A percentile compares a stretch with the other conserved stretches of the same genome.
Conservation (phyloP, 352 stramenopile species). For the Phytophthora pini region DNA sequence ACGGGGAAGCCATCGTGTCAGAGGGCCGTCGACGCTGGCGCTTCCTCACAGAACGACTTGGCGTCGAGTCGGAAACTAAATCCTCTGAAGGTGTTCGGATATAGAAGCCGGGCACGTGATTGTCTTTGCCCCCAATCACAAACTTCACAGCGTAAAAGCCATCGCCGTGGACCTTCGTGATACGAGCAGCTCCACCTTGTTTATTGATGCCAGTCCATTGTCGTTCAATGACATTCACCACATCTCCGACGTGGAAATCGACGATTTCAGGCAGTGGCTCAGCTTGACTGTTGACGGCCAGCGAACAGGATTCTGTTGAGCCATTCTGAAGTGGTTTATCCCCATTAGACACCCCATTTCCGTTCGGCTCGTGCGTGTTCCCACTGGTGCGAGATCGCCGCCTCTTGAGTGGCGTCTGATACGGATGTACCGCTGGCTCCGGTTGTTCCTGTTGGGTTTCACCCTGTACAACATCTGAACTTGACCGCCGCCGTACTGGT, state of each 20-base stretch:
- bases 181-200: slow-evolving; percentile 83
- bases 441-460: slow-evolving; percentile 10
- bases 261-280: slow-evolving; percentile 25
- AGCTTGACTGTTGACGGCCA: slow-evolving; percentile 23
- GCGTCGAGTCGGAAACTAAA: slow-evolving; percentile 49
- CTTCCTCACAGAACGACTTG: slow-evolving; percentile 44
- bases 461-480: slow-evolving; percentile 7
- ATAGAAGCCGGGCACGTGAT: slow-evolving; percentile 42
- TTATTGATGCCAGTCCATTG: slow-evolving; percentile 95
- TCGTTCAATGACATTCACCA: slow-evolving; percentile 88
- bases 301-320: slow-evolving; percentile 12
- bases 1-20: slow-evolving; percentile 22
- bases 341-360: slow-evolving; percentile 4
- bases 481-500: slow-evolving; percentile 9
- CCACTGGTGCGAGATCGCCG: slow-evolving; percentile 18
- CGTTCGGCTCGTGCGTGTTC: neutral
- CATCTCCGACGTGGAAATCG: slow-evolving; percentile 62
- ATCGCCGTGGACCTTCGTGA: slow-evolving; percentile 70
- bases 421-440: slow-evolving; percentile 1
- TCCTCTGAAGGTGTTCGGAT: slow-evolving; percentile 48
- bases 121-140: slow-evolving; percentile 49
- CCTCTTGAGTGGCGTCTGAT: slow-evolving; percentile 23
- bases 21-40: slow-evolving; percentile 27
- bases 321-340: slow-evolving; percentile 5
- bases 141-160: slow-evolving; percentile 70